A percentile compares a stretch with the other conserved stretches of the same genome.
Evolutionary conservation across 2,329 filamentous ascomycete species (phyloP).

Genomic region (Fonsecaea pugnacius): DNA sequence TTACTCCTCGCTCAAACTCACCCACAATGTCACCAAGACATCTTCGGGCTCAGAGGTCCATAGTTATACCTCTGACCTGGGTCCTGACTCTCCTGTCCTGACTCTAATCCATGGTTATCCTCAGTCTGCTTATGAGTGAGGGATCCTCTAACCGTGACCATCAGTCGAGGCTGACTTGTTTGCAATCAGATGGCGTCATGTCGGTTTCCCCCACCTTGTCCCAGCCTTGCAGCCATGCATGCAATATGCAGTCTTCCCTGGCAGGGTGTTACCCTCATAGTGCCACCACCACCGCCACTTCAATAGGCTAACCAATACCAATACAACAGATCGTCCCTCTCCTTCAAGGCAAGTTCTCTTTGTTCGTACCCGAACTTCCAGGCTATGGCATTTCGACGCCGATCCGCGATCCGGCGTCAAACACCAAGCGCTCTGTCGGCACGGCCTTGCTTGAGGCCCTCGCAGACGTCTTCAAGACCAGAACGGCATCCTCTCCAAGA

Average conservation of each 20-base stretch:
- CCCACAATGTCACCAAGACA: conserved; percentile 33
- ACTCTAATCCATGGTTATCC: conserved; percentile 38
- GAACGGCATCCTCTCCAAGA: conserved; percentile 33
- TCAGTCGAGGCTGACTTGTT: background rate
- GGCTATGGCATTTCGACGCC: conserved; percentile 38
- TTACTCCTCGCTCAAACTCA: conserved; percentile 22
- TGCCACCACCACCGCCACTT: background rate
- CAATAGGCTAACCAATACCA: background rate
- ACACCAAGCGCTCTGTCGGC: conserved; percentile 50
- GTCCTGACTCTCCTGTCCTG: conserved; percentile 32
- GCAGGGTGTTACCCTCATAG: background rate
- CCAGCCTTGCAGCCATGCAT: background rate
- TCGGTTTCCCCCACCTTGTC: conserved; percentile 13
- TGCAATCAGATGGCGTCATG: conserved; percentile 22
- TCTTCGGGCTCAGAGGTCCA: conserved; percentile 33
- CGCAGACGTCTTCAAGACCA: conserved; percentile 40
- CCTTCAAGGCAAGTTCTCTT: conserved; percentile 29
- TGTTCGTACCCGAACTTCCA: conserved; percentile 37
- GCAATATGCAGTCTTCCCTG: background rate
- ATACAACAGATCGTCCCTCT: conserved; percentile 29
- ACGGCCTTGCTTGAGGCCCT: conserved; percentile 50
- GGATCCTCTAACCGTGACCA: background rate
- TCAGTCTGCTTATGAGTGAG: conserved; percentile 37
- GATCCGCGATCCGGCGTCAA: conserved; percentile 23
- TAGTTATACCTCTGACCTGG: conserved; percentile 34